Base-by-base conservation (phyloP, 306 rosid genomes). In the Quillaja saponaria region DNA sequence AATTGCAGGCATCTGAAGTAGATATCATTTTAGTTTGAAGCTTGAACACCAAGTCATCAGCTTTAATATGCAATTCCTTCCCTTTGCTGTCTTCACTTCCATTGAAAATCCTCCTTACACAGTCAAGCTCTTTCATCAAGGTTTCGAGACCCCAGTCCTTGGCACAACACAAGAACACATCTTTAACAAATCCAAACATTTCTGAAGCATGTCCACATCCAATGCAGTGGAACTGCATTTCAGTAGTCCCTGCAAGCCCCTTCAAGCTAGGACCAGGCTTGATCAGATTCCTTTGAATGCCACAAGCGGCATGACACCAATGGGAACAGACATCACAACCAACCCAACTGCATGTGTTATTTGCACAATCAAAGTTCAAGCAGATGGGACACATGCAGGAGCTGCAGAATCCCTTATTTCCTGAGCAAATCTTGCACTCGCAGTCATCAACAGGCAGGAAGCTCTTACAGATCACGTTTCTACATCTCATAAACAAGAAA, bases 291-390 rank as follows among this genome's bases (percentile, higher is more conserved):
- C 35, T 85, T 72, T 85, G 90, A 75, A 85, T 75, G 68, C 95
- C 96, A 79, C 99, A 94, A 14, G 87, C 83, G 67, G 99, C 97
- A 67, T 94, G 99, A 76, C 99, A 89, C 99, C 99, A 94, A 67
- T 94, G 99, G 1, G 90, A 87, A 70, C 99, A 94, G 46, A 85
- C 91, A 73, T 94, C 99, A 63, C 99, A 94, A 5, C 99, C 99
- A 61, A 94, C 89, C 99, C 99, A 94, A 64, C 95, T 87, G 61
- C 99, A 94, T 48, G 99, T 94, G 52, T 90, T 89, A 63, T 2
- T 94, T 13, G 99, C 99, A 70, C 90, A 87, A 59, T 94, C 99
- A 44, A 94, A 94, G 77, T 87, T 94, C 96, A 94, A 73, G 70
- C 99, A 94, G 5, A 94, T 48, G 48, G 96, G 97, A 72, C 99